phyloP scores from a whole-genome alignment of 192 early-diverging fungal species.

The Coemansia javaensis region DNA sequence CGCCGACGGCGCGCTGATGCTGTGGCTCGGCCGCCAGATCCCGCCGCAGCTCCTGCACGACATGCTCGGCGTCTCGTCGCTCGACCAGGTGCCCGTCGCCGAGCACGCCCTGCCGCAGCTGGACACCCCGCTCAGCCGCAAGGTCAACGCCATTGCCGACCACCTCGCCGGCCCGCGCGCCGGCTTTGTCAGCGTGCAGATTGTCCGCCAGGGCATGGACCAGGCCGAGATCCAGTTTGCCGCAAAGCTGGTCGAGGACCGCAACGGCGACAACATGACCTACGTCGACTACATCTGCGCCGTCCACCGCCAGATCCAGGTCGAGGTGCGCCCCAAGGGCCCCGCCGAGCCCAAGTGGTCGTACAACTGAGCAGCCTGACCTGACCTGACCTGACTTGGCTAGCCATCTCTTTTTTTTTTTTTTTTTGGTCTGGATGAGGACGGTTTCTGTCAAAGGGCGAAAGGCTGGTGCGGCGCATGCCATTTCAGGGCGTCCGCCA shows the following conservation, averaged over 20 bases:
- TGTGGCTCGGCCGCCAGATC: slow-evolving; percentile 85
- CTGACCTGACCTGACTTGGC: too few relatives aligned
- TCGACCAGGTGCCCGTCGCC: slow-evolving; percentile 63
- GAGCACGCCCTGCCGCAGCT: slow-evolving; percentile 59
- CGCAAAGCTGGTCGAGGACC: slow-evolving; percentile 79
- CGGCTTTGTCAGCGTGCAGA: slow-evolving; percentile 61
- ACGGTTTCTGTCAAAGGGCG: too few relatives aligned
- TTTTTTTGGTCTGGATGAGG: not conserved
- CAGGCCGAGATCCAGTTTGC: slow-evolving; percentile 74
- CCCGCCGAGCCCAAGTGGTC: slow-evolving; percentile 37
- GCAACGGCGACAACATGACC: slow-evolving; percentile 77
- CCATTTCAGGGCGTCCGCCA: too few relatives aligned
- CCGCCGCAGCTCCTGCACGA: slow-evolving; percentile 59
- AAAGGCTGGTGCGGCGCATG: too few relatives aligned
- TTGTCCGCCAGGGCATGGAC: slow-evolving; percentile 85
- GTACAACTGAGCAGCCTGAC: slow-evolving; percentile 15
- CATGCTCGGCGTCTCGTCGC: slow-evolving; percentile 74
- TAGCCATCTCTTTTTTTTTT: slow-evolving; percentile 4
- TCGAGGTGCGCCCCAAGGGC: slow-evolving; percentile 57
- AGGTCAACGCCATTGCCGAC: slow-evolving; percentile 61
- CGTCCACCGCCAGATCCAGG: slow-evolving; percentile 84
- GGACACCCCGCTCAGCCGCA: slow-evolving; percentile 57
- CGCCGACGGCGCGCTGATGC: slow-evolving; percentile 62
- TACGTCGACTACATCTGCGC: slow-evolving; percentile 91
- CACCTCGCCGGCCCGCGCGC: slow-evolving; percentile 62